Conservation (phyloP, 2,329 filamentous ascomycete genomes). For the Bipolaris victoriae region DNA sequence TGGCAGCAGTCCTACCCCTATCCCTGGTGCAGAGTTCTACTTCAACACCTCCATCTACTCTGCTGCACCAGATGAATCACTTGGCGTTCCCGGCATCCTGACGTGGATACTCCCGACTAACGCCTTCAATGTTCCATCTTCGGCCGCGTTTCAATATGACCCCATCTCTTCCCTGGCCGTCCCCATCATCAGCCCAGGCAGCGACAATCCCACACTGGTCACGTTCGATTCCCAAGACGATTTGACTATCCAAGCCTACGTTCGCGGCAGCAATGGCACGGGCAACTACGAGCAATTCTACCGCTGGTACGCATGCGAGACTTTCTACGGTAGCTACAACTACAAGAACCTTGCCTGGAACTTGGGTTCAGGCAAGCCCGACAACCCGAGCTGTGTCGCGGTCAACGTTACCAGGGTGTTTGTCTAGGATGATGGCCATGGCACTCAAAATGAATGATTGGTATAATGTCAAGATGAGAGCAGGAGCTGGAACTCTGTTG, state of each 20-base stretch:
- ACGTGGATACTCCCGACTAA: constrained; percentile 40
- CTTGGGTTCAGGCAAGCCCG: constrained; percentile 47
- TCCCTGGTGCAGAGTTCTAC: constrained; percentile 31
- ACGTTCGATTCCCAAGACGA: constrained; percentile 50
- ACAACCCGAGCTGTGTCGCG: constrained; percentile 55
- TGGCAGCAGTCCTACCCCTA: constrained; percentile 25
- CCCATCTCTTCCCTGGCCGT: constrained; percentile 52
- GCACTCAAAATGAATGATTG: not conserved
- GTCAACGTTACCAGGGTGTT: constrained; percentile 51
- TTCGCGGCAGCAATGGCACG: constrained; percentile 47
- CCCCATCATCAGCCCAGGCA: constrained; percentile 49
- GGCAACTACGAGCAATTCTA: constrained; percentile 38
- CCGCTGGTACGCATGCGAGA: constrained; percentile 56
- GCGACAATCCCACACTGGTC: constrained; percentile 35
- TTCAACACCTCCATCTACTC: constrained; percentile 44
- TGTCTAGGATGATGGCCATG: not conserved
- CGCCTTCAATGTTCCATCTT: constrained; percentile 25
- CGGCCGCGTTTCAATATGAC: constrained; percentile 47
- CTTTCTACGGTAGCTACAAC: constrained; percentile 49
- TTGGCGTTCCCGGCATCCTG: constrained; percentile 47
- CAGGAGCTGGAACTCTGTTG: not conserved
- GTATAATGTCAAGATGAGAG: not conserved
- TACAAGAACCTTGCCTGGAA: constrained; percentile 55
- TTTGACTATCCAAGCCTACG: constrained; percentile 50
- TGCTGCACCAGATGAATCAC: constrained; percentile 16